Conservation (phyloP, 345 rosid species). For the Gossypium thurberi region DNA sequence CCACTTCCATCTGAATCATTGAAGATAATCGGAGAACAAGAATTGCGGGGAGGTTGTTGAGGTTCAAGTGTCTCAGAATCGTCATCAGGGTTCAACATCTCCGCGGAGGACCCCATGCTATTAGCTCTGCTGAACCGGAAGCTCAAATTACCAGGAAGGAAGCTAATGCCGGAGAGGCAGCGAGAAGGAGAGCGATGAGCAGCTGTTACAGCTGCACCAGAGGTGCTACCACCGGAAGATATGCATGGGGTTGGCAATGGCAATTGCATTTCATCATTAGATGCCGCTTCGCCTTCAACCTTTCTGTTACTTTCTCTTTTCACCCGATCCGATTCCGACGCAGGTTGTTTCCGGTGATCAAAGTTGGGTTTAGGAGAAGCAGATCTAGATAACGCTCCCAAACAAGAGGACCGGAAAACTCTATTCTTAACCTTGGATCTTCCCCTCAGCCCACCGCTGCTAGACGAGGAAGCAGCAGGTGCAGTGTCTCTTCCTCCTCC, state of each 20-base stretch:
- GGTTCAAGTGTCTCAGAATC: slow-evolving; percentile 11
- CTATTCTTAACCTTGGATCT: slow-evolving; percentile 44
- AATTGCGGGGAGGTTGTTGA: background rate
- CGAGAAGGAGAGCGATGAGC: slow-evolving; percentile 63
- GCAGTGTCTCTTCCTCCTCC: slow-evolving; percentile 7
- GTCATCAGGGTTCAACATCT: slow-evolving; percentile 32
- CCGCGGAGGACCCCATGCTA: slow-evolving; percentile 71
- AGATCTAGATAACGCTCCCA: slow-evolving; percentile 61
- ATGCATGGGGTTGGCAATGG: slow-evolving; percentile 19
- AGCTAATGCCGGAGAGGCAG: slow-evolving; percentile 38
- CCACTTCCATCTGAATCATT: slow-evolving; percentile 45
- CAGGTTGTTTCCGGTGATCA: slow-evolving; percentile 26
- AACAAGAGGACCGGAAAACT: slow-evolving; percentile 63
- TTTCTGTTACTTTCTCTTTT: slow-evolving; percentile 42
- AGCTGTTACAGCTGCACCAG: slow-evolving; percentile 48
- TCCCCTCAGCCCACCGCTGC: slow-evolving; percentile 32
- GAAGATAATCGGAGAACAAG: slow-evolving; percentile 21
- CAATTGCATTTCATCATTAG: slow-evolving; percentile 16
- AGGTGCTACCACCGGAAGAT: slow-evolving; percentile 47
- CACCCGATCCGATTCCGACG: slow-evolving; percentile 20
- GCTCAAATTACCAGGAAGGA: slow-evolving; percentile 73
- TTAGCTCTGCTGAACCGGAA: slow-evolving; percentile 69
- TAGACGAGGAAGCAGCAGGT: slow-evolving; percentile 23
- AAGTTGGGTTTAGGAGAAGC: slow-evolving; percentile 36
- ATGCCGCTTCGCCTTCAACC: slow-evolving; percentile 26